Evolutionary conservation across 768 basidiomycete species (phyloP), one percentile per base, ranked within the genome.

Genomic region (Dacryopinax spathularia): DNA sequence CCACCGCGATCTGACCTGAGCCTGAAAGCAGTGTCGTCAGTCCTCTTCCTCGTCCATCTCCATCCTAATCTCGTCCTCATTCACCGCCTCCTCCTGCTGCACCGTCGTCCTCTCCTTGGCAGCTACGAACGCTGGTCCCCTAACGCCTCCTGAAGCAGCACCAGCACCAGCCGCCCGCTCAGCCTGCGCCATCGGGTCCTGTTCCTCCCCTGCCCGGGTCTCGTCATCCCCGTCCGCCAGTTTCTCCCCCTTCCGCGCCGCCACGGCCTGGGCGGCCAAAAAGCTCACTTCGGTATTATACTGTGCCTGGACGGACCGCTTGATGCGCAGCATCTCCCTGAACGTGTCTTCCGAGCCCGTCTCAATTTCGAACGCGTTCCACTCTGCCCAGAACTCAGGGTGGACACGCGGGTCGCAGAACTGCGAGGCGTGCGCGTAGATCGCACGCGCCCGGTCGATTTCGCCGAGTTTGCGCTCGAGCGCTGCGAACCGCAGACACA

Each of bases 331-430:
- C 89, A 91, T 91, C 76, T 91, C 89, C 59, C 79, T 66, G 85
- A 99, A 99, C 0, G 96, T 99, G 72, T 99, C 96, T 73, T 99
- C 96, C 1, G 91, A 95, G 1, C 96, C 96, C 1, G 93, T 96
- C 73, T 98, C 96, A 70, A 98, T 91, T 76, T 99, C 96, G 77
- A 98, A 99, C 60, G 79, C 80, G 73, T 98, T 93, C 96, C 96
- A 98, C 72, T 96, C 91, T 33, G 80, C 75, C 96, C 96, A 98
- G 80, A 98, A 98, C 65, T 86, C 84, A 34, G 92, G 87, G 72
- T 89, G 84, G 66, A 88, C 83, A 18, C 95, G 83, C 13, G 95
- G 95, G 72, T 98, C 95, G 74, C 95, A 99, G 81, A 99, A 98
- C 71, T 99, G 96, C 20, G 91, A 92, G 0, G 96, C 95, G 71